Base-by-base conservation (phyloP, 1,139 yeast genomes). In the Yamadazyma pseudoaaseri region DNA sequence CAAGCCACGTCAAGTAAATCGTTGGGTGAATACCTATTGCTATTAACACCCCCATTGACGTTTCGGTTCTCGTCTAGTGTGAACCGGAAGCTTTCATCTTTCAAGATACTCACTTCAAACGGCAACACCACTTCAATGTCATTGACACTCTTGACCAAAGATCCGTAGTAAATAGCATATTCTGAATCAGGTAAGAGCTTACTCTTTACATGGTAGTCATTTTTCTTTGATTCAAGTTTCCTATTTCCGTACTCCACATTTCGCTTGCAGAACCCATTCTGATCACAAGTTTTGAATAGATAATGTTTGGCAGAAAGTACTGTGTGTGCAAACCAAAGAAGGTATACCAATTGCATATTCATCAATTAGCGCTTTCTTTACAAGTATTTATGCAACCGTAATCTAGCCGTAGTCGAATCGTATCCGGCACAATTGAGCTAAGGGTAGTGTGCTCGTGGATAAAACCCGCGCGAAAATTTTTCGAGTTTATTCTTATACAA, bases 251-350 rank as follows among this genome's bases (percentile, higher is more conserved):
- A 89, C 41, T 77, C 78, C 34, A 94, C 64, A 51, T 92, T 87
- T 52, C 98, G 70, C 33, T 73, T 64, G 55, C 98, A 92, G 54
- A 92, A 90, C 6, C 97, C 95, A 14, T 90, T 76, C 48, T 85
- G 81, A 8, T 69, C 79, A 60, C 98, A 92, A 11, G 73, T 77
- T 57, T 86, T 86, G 66, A 90, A 86, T 38, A 89, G 60, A 48
- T 81, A 78, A 9, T 74, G 76, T 54, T 86, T 83, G 16, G 80
- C 92, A 1, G 81, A 81, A 6, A 42, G 9, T 8, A 32, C 39
- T 5, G 27, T 3, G 11, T 27, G 21, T 5, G 12, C 4, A 10
- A 14, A 29, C 5, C 22, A 10, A 4, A 29, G 16, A 3, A 29
- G 16, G 10, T 29, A 6, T 14, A 21, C 6, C 6, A 29, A n/a